Base-by-base conservation (phyloP, 345 rosid species). In the Adansonia digitata region DNA sequence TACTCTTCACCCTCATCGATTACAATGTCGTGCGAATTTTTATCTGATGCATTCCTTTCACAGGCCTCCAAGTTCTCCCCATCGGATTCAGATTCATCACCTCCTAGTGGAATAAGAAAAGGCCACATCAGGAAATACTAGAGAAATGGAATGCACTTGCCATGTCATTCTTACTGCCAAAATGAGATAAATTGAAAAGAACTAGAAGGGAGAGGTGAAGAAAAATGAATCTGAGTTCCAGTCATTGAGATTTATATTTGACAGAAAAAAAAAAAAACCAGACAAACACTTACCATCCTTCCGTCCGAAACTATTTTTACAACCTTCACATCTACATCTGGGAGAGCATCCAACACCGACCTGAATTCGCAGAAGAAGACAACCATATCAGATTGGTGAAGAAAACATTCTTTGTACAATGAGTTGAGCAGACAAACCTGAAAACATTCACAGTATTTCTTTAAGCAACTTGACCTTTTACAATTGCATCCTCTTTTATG, bases 401-500 rank as follows among this genome's bases (percentile, higher is more conserved):
- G 69, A 17, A 37, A 51, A 57, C 14, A 18, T 57, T 40, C 10
- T 18, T 13, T 5, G 53, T 53, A 75, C 40, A 72, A 48, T 20
- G 43, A 43, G 72, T 69, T 61, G 12, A 83, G 39, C 45, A 62
- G 45, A 69, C 76, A 22, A 83, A 89, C 97, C 94, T 83, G 86
- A 75, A 78, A 88, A 85, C 97, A 90, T 82, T 92, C 97, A 2
- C 97, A 90, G 75, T 92, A 92, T 82, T 81, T 90, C 86, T 92
- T 89, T 63, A 82, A 79, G 85, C 97, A 92, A 59, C 86, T 83
- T 72, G 96, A 92, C 79, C 79, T 91, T 79, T 61, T 89, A 78
- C 97, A 92, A 82, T 88, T 91, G 88, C 97, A 92, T 81, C 97
- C 97, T 79, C 86, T 86, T 72, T 78, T 86, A 75, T 92, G 97